phyloP scores from a whole-genome alignment of 129 eudicot species.

The Arctium minus region DNA sequence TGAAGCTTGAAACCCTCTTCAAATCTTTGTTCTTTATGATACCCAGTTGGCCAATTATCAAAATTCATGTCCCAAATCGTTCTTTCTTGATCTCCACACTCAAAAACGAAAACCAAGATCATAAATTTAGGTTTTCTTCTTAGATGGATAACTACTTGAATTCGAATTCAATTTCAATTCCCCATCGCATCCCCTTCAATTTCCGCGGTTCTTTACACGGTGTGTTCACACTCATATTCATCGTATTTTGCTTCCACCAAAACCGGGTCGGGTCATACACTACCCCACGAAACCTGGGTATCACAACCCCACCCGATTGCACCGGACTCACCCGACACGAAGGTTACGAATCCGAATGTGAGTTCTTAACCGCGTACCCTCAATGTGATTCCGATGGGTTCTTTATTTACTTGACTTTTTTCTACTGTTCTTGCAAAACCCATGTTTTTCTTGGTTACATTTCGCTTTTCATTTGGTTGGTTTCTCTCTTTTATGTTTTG shows the following conservation, averaged over 20 bases:
- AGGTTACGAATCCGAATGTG: slow-evolving; percentile 51
- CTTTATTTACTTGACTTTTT: slow-evolving; percentile 56
- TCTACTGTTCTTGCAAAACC: slow-evolving; percentile 62
- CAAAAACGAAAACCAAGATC: not conserved
- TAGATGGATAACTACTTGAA: slow-evolving; percentile 12
- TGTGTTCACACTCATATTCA: slow-evolving; percentile 13
- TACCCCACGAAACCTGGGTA: slow-evolving; percentile 5
- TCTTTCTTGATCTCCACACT: not conserved
- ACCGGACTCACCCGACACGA: slow-evolving; percentile 42
- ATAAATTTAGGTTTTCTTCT: slow-evolving; percentile 9
- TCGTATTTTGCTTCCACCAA: slow-evolving; percentile 20
- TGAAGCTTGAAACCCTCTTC: not conserved
- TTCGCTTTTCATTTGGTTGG: slow-evolving; percentile 49
- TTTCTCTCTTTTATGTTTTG: slow-evolving; percentile 61
- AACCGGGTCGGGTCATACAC: slow-evolving; percentile 21
- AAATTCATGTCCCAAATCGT: not conserved
- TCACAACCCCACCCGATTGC: slow-evolving; percentile 41
- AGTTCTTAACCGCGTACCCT: slow-evolving; percentile 56
- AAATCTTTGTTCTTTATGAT: not conserved
- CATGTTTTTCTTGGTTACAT: slow-evolving; percentile 44
- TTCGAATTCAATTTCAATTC: not conserved
- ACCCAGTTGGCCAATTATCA: not conserved
- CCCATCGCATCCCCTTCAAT: not conserved
- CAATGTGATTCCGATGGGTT: slow-evolving; percentile 62
- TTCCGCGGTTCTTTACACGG: slow-evolving; percentile 13